Percentiles rank a stretch among this genome's conserved stretches.
Conservation (phyloP, 371 early-diverging fungal genomes). For the Mortierella sp. region DNA sequence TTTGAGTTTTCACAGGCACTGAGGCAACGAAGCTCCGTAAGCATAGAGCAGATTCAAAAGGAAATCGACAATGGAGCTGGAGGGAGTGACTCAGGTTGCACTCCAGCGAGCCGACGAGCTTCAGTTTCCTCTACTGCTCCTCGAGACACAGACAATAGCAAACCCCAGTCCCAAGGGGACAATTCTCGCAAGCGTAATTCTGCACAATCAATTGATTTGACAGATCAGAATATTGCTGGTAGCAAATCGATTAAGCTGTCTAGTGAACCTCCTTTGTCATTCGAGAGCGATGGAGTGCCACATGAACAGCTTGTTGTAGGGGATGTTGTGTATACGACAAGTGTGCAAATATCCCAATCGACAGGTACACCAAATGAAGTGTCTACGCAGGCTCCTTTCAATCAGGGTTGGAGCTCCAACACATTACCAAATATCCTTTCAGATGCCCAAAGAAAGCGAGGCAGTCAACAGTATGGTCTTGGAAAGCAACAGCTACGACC, state of each 20-base stretch:
- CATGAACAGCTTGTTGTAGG: neutral
- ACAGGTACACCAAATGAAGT: conserved; percentile 9
- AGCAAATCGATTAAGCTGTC: conserved; percentile 15
- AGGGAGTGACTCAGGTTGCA: neutral
- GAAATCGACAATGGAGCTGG: conserved; percentile 8
- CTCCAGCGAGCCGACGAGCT: conserved; percentile 13
- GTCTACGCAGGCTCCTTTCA: neutral
- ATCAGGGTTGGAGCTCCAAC: conserved; percentile 22
- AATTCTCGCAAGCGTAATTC: conserved; percentile 19
- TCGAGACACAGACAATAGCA: neutral
- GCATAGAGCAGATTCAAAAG: conserved; percentile 55
- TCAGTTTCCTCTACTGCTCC: conserved; percentile 10
- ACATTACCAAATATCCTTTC: conserved; percentile 48
- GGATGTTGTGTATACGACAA: neutral
- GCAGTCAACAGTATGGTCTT: conserved; percentile 30
- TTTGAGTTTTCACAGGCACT: conserved; percentile 55
- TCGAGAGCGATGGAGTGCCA: neutral
- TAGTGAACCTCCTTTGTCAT: neutral
- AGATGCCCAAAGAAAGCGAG: conserved; percentile 40
- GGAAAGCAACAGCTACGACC: conserved; percentile 1
- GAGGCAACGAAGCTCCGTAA: conserved; percentile 50
- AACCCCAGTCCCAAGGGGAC: neutral
- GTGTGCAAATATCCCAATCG: neutral
- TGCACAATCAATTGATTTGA: conserved; percentile 13
- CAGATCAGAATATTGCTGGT: neutral